Evolutionary conservation across 2,329 filamentous ascomycete genomes (phyloP), one percentile per base, ranked within the genome.

Genomic region (Mycogone perniciosa): DNA sequence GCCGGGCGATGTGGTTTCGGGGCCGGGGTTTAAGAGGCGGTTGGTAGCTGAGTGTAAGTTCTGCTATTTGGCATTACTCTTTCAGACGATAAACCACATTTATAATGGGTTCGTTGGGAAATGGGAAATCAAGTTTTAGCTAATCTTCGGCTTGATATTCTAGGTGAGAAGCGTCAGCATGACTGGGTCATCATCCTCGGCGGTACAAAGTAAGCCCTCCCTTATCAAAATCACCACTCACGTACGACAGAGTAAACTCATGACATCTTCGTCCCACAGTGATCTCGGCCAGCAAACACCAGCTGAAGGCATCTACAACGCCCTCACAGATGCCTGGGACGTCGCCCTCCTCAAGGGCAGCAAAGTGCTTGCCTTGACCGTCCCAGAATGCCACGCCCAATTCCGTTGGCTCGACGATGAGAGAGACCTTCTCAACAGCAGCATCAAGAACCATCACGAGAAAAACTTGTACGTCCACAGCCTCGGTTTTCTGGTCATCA

Each of bases 101-200:
- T 20, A 20, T 20, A 20, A 20, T 20, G 20, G 20, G 20, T 20
- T 20, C 20, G 20, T 20, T 20, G 20, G 20, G 20, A 20, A 20
- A 20, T 20, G 20, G 20, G 20, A 20, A 20, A 20, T 20, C 20
- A 20, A 3, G 20, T 3, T 20, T 20, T 20, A 20, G 20, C 20
- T 20, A 20, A 20, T 20, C 20, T 20, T 20, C 20, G 20, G 20
- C 20, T 20, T 20, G 39, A 49, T 40, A 29, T 31, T n/a, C 30
- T 31, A 65, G 63, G 59, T 49, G 44, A 57, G n/a, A 54, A 52
- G 31, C 53, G 54, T 4, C 51, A 55, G 1, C 82, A 71, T 56
- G 78, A 85, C 68, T 86, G 81, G 80, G 75, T 78, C 10, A 75
- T 86, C 31, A 65, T 85, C 4, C 72, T 86, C 2, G 82, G 80